Conservation (phyloP, 2,329 filamentous ascomycete species). For the Ramularia collo-cygni region DNA sequence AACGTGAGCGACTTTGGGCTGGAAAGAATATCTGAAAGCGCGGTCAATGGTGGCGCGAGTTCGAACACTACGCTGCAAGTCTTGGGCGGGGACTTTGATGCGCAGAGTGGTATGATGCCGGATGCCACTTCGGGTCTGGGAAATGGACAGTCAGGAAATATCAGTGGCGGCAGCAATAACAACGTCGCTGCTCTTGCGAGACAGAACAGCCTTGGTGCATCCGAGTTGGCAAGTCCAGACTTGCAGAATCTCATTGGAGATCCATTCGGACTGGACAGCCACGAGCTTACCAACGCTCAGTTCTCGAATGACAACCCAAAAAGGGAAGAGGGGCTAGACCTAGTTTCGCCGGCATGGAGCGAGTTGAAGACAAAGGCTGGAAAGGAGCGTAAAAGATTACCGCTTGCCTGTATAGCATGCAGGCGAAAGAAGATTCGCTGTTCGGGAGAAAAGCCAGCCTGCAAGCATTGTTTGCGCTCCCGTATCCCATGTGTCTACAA, state of each 20-base stretch:
- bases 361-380: slow-evolving; percentile 62
- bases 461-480: slow-evolving; percentile 89
- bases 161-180: slow-evolving; percentile 27
- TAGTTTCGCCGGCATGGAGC: slow-evolving; percentile 39
- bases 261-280: slow-evolving; percentile 8
- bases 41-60: too few species aligned
- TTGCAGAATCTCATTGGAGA: slow-evolving; percentile 8
- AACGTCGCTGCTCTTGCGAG: slow-evolving; percentile 16
- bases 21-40: too few species aligned
- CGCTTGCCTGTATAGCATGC: slow-evolving; percentile 91
- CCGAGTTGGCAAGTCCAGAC: slow-evolving; percentile 26
- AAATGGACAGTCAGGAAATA: slow-evolving; percentile 8
- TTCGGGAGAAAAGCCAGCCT: slow-evolving; percentile 94
- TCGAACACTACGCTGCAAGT: background rate
- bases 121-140: background rate
- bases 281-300: slow-evolving; percentile 9
- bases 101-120: background rate
- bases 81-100: background rate
- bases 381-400: slow-evolving; percentile 88
- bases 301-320: slow-evolving; percentile 6
- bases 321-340: slow-evolving; percentile 9
- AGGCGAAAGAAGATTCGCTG: slow-evolving; percentile 96
- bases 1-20: too few species aligned
- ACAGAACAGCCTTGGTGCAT: slow-evolving; percentile 22
- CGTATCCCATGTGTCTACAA: slow-evolving; percentile 97